These are phyloP conservation scores for Candida corydali DNA, from an alignment of 805 yeast species.

Conservation along the genomic window DNA sequence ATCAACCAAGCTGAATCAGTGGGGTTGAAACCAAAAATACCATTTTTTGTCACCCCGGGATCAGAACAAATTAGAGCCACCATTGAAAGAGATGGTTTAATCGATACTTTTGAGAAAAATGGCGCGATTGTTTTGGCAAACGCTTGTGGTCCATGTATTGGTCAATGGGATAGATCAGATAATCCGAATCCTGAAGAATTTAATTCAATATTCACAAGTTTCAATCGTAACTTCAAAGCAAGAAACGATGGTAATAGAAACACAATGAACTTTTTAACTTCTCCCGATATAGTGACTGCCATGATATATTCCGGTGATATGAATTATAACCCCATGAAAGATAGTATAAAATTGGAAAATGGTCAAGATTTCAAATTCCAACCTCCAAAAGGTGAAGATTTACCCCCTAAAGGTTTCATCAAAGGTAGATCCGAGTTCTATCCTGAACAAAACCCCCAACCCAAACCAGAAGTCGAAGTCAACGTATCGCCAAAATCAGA, in stretches of 20 bases:
- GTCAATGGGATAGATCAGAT: slow-evolving; percentile 97
- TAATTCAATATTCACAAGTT: slow-evolving; percentile 92
- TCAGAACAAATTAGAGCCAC: slow-evolving; percentile 98
- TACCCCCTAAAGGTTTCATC: slow-evolving; percentile 75
- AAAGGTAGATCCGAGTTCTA: slow-evolving; percentile 72
- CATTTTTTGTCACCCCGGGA: slow-evolving; percentile 96
- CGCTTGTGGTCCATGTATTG: slow-evolving; percentile 99
- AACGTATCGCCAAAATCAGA: slow-evolving; percentile 85
- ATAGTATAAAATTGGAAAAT: slow-evolving; percentile 64
- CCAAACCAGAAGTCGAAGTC: slow-evolving; percentile 55
- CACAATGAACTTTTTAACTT: slow-evolving; percentile 96
- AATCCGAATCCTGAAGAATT: slow-evolving; percentile 58
- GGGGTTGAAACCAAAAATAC: slow-evolving; percentile 86
- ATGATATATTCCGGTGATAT: slow-evolving; percentile 93
- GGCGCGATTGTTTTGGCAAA: slow-evolving; percentile 94
- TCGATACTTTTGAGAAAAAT: slow-evolving; percentile 71
- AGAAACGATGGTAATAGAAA: slow-evolving; percentile 98
- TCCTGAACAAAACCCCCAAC: slow-evolving; percentile 66
- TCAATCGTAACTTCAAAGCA: slow-evolving; percentile 96
- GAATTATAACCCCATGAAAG: slow-evolving; percentile 87
- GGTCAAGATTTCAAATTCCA: slow-evolving; percentile 75
- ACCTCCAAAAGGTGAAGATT: slow-evolving; percentile 80
- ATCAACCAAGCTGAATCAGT: slow-evolving; percentile 81
- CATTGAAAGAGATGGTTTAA: slow-evolving; percentile 89
- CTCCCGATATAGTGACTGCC: slow-evolving; percentile 97